Percentiles rank a stretch among this genome's conserved stretches.
Conservation (phyloP, 805 yeast genomes). For the Zygoascus flipseniorum region DNA sequence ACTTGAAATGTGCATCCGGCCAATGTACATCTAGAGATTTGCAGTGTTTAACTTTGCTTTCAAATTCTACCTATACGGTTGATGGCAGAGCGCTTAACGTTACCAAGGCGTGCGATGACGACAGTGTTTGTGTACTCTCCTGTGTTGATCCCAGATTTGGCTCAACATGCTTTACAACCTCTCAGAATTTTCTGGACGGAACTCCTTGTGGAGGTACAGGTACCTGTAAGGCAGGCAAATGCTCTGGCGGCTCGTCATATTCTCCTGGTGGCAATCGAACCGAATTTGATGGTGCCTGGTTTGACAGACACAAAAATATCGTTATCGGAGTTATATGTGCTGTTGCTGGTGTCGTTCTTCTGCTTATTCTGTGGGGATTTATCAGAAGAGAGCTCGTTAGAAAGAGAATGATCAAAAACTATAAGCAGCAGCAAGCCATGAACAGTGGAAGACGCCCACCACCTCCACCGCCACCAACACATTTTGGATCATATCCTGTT, state of each 20-base stretch:
- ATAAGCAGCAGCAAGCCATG: neutral
- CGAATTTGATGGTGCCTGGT: conserved; percentile 16
- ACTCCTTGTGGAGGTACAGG: conserved; percentile 28
- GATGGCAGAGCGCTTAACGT: conserved; percentile 19
- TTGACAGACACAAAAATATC: conserved; percentile 14
- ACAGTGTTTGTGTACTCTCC: conserved; percentile 21
- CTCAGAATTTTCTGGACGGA: conserved; percentile 28
- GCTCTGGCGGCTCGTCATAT: conserved; percentile 21
- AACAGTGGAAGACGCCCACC: neutral
- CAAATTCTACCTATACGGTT: conserved; percentile 14
- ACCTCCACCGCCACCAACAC: neutral
- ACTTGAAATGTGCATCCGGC: conserved; percentile 26
- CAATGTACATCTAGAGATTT: conserved; percentile 30
- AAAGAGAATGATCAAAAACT: neutral
- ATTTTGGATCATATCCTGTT: neutral
- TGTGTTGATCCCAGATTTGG: conserved; percentile 23
- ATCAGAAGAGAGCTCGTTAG: neutral
- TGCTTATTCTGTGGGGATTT: neutral
- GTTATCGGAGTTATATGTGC: conserved; percentile 19
- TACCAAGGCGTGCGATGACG: conserved; percentile 24
- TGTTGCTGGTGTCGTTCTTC: conserved; percentile 14
- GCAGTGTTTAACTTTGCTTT: conserved; percentile 26
- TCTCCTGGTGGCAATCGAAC: neutral
- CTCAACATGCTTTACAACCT: conserved; percentile 20
- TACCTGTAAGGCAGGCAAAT: conserved; percentile 22